Conservation (phyloP, 805 yeast species). For the Candida michaelii region DNA sequence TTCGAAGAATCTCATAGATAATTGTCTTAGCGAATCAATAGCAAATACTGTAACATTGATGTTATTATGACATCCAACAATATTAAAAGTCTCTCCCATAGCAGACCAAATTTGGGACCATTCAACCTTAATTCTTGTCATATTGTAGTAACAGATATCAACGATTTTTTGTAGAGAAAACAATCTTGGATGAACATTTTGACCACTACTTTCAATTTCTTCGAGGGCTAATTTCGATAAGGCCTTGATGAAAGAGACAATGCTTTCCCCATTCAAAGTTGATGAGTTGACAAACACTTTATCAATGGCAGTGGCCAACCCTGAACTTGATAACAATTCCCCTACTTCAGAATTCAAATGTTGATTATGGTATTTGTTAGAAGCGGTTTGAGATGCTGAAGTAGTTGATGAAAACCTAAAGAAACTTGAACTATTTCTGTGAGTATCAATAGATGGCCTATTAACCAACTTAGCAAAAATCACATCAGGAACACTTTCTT, state of each 20-base stretch:
- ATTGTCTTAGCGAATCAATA: constrained; percentile 87
- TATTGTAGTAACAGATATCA: constrained; percentile 96
- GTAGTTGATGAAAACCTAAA: constrained; percentile 53
- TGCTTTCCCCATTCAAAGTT: constrained; percentile 76
- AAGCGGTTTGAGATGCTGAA: constrained; percentile 65
- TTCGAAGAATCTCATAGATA: constrained; percentile 88
- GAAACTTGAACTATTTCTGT: constrained; percentile 41
- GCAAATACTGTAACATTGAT: constrained; percentile 83
- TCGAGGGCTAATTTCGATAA: constrained; percentile 83
- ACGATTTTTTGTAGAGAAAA: constrained; percentile 94
- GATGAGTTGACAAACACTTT: constrained; percentile 83
- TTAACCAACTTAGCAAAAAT: constrained; percentile 69
- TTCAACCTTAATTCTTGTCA: constrained; percentile 93
- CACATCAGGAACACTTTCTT: constrained; percentile 82
- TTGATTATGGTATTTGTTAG: constrained; percentile 70
- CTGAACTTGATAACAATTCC: constrained; percentile 58
- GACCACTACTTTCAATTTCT: constrained; percentile 87
- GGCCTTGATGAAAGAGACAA: constrained; percentile 83
- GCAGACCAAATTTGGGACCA: constrained; percentile 96
- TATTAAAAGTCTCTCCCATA: constrained; percentile 86
- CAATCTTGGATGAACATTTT: constrained; percentile 80
- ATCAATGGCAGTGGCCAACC: constrained; percentile 78
- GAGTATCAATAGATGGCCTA: constrained; percentile 52
- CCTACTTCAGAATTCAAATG: constrained; percentile 60
- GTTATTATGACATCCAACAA: constrained; percentile 79